Evolutionary conservation across 768 basidiomycete species (phyloP).

Genomic region (Porpolomopsis calyptriformis): DNA sequence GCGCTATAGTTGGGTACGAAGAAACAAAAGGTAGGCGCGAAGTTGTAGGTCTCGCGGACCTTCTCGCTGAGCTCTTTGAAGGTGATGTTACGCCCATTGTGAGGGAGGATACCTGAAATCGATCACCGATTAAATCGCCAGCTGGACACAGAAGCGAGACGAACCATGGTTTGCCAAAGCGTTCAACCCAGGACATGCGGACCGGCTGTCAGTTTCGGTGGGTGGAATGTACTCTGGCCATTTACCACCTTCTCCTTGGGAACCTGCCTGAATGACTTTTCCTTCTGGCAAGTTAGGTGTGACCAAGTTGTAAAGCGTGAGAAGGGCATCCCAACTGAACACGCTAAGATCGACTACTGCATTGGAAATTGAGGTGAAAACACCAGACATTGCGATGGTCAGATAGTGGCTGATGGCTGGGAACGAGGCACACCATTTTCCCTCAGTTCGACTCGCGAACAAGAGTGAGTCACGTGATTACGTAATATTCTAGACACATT

Average conservation of each 20-base stretch:
- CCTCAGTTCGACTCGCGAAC: not conserved
- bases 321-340: conserved; percentile 37
- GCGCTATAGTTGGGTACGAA: conserved; percentile 58
- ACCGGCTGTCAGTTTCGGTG: conserved; percentile 53
- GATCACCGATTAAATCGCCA: conserved; percentile 13
- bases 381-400: not conserved
- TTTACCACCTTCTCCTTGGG: conserved; percentile 45
- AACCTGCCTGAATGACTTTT: conserved; percentile 42
- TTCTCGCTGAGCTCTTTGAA: conserved; percentile 39
- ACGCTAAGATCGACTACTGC: not conserved
- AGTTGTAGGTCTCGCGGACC: conserved; percentile 56
- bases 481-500: no score
- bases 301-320: conserved; percentile 43
- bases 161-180: conserved; percentile 77
- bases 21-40: conserved; percentile 53
- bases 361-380: conserved; percentile 2
- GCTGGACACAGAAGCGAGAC: conserved; percentile 3
- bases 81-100: conserved; percentile 55
- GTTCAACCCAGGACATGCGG: conserved; percentile 67
- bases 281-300: conserved; percentile 40
- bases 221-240: conserved; percentile 63
- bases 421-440: not conserved
- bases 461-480: no score
- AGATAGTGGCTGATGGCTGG: not conserved
- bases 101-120: conserved; percentile 49